Evolutionary conservation across 257 asterid genomes (phyloP), one percentile per base, ranked within the genome.

Genomic region (Schizonepeta tenuifolia): DNA sequence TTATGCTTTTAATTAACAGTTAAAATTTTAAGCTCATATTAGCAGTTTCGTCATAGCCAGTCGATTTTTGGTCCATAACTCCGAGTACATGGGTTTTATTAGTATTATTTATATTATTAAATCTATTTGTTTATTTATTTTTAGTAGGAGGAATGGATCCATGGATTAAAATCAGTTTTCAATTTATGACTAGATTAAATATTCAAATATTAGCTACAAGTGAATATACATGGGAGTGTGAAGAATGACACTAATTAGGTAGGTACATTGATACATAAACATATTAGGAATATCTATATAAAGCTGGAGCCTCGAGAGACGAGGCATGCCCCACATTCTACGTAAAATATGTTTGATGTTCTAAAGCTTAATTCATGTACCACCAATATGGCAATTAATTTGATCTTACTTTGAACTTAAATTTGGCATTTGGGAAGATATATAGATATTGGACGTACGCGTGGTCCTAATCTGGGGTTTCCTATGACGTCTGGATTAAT

Each of bases 351-450:
- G 59, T 49, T 51, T 58, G 76, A 60, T 38, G 64, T 46, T 31
- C 68, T 59, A 65, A 71, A 47, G 40, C 74, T 70, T 65, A 66
- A 86, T 84, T 84, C 86, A 87, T 87, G 88, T 46, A 86, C 74
- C 75, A 86, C 74, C 75, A 36, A 47, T 21, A 9, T 50, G 21
- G 69, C 69, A 63, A 50, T 50, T 24, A 14, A 33, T 50, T 57
- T 71, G 44, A 47, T 53, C 22, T n/a, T 41, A 28, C 66, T 51
- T 55, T 73, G 65, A 73, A 72, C 75, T 21, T 53, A 73, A 73
- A 38, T 78, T 72, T 67, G 79, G 72, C 67, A 69, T 15, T 61
- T 61, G 13, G 41, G 24, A 44, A 47, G 0, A 15, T 44, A 36
- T 28, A 7, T 36, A 21, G 51, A 20, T 28, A 36, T 46, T 15